phyloP scores from a whole-genome alignment of 345 rosid genomes.

The Acer campestre region DNA sequence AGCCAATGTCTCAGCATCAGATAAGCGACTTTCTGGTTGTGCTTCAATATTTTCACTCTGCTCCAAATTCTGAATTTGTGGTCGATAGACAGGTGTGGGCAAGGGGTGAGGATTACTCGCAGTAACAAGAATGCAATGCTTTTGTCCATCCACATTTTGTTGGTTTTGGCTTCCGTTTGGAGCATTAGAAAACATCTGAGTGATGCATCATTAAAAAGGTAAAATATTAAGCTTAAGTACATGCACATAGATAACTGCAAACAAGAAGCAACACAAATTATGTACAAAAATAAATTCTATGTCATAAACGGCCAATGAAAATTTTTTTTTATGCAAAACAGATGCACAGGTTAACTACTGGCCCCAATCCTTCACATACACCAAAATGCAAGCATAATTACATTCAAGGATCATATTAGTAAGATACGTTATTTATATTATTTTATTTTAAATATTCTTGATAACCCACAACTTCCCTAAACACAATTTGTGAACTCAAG shows the following conservation, averaged over 20 bases:
- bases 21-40: conserved; percentile 65
- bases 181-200: conserved; percentile 68
- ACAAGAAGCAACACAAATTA: not conserved
- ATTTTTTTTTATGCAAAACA: not conserved
- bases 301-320: not conserved
- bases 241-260: not conserved
- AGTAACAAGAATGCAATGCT: conserved; percentile 88
- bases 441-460: no score
- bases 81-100: conserved; percentile 92
- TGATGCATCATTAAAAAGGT: conserved; percentile 25
- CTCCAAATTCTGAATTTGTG: conserved; percentile 65
- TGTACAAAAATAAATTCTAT: not conserved
- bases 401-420: not conserved
- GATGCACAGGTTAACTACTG: conserved; percentile 1
- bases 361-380: not conserved
- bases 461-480: not conserved
- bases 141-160: conserved; percentile 67
- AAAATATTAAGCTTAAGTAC: conserved; percentile 23
- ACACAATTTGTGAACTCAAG: not conserved
- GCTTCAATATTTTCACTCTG: conserved; percentile 59
- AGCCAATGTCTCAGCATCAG: conserved; percentile 91
- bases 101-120: conserved; percentile 91
- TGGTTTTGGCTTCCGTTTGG: conserved; percentile 67
- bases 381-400: not conserved
- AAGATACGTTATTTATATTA: not conserved